Base-by-base conservation (phyloP, 1,284 basidiomycete genomes). In the Leccinum insigne region DNA sequence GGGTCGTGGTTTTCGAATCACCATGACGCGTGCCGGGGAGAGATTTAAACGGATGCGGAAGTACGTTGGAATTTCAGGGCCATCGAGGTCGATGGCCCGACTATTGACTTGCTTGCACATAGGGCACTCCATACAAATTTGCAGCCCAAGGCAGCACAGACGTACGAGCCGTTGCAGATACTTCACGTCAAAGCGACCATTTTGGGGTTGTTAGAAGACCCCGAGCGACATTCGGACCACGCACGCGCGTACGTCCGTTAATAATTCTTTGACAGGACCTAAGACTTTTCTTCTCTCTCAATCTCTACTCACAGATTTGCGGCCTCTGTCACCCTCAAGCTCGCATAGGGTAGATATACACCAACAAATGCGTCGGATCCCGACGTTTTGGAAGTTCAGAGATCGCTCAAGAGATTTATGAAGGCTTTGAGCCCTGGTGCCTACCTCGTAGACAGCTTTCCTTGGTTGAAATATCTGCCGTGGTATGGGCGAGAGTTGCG, bases 361-460 rank as follows among this genome's bases (percentile, higher is more conserved):
- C 49, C 60, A 11, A 49, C 60, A 6, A 21, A 60, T 44, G 60
- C 56, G 2, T 63, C 58, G 35, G 26, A 71, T 58, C 69, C 63
- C 9, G 60, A 63, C 4, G 4, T 71, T 10, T 4, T 62, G 21
- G 13, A 18, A 52, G 3, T 47, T 21, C 18, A 44, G 32, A 52
- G 49, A 60, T 57, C 54, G 2, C 18, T 70, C 2, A 2, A 1
- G 10, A 68, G 54, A 10, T 35, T 70, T 10, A 0, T 0, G 5
- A 40, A 2, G 35, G 2, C 64, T 8, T 11, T 69, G 26, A 16
- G 23, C 9, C 66, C 61, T 4, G 67, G 68, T 1, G 52, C 60
- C 40, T 71, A 69, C 40, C 60, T 69, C 5, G 60, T 71, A 18
- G 60, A 69, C 14, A 60, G 21, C 16, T 40, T 70, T 1, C 63